Evolutionary conservation across 805 yeast genomes (phyloP), one percentile per base, ranked within the genome.

Genomic region (Saturnispora saitoi): DNA sequence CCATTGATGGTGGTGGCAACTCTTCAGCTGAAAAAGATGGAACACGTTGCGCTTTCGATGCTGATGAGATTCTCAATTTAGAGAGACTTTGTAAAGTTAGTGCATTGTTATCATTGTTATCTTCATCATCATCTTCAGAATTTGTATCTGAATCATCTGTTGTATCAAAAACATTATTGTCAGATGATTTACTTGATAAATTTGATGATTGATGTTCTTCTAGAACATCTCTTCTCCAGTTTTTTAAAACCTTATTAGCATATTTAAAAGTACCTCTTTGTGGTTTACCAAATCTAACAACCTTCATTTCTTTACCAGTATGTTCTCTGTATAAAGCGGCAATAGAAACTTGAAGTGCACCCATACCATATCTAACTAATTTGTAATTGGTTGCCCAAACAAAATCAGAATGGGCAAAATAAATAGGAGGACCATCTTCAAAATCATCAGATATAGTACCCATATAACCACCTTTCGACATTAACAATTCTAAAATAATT

Each of bases 371-470:
- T 62, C 96, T 74, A 15, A 88, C 79, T 53, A 85, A 71, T 57
- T 78, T 78, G 62, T 85, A 87, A 66, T 87, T 85, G 3, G 96
- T 86, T 11, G 95, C 91, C 96, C 96, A 88, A 48, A 88, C 86
- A 59, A 88, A 84, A 67, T 88, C 96, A 19, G 91, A 84, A 64
- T 88, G 95, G 38, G 95, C 95, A 72, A 87, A 88, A 67, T 84
- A 86, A 49, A 87, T 77, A 43, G 80, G 79, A 31, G 95, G 93
- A 34, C 90, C 90, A 54, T 86, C 89, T 51, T 81, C 83, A 60
- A 66, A 80, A 15, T 83, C 77, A 55, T 79, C 73, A 36, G 84
- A 76, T 39, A 76, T 72, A 4, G 96, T 88, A 38, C 95, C 95
- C 89, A 88, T 83, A 38, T 76, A 78, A 59, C 96, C 96, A 51